Base-by-base conservation (phyloP, 2,329 filamentous ascomycete genomes). In the Sporothrix curviconia region DNA sequence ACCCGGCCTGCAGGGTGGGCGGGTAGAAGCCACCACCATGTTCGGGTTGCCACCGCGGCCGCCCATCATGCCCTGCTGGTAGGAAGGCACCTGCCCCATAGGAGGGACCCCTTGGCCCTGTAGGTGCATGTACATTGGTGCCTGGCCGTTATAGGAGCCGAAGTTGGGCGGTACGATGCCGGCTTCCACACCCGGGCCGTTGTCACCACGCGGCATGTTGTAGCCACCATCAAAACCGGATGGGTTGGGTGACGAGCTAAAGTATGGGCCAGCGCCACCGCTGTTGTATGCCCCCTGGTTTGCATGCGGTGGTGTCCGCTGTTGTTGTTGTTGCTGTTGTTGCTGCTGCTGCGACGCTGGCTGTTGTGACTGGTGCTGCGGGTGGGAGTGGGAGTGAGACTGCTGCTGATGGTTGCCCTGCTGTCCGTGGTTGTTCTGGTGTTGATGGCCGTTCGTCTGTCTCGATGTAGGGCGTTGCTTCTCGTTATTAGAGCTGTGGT, bases 51-150 rank as follows among this genome's bases (percentile, higher is more conserved):
- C 78, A 2, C 72, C 71, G 8, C 74, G 76, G 17, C 82, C 76
- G 47, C 74, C 74, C 68, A 85, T 75, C 72, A 84, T 76, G 64
- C 68, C 75, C 66, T 83, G 82, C 66, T 83, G 81, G 65, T 81
- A 84, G 61, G 82, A 80, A 63, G 84, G 66, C 63, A 46, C 59
- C 56, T 59, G 59, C 4, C 76, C 68, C 62, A 81, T 70, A 40
- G 72, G 72, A 1, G 75, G 69, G 5, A 30, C 39, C 11, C 4
- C 57, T 36, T 36, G 55, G 55, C 25, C 30, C 44, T 3, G 58
- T n/a, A n/a, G n/a, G n/a, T n/a, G 46, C 6, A 56, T 42, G 28
- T 62, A 62, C 34, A 63, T 55, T 2, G 55, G 37, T 2, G 34
- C 53, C 19, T 55, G 55, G 17, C 49, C 44, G 15, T 11, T 34